phyloP scores from a whole-genome alignment of 169 alveolate species.

The Cryptosporidium ubiquitum region DNA sequence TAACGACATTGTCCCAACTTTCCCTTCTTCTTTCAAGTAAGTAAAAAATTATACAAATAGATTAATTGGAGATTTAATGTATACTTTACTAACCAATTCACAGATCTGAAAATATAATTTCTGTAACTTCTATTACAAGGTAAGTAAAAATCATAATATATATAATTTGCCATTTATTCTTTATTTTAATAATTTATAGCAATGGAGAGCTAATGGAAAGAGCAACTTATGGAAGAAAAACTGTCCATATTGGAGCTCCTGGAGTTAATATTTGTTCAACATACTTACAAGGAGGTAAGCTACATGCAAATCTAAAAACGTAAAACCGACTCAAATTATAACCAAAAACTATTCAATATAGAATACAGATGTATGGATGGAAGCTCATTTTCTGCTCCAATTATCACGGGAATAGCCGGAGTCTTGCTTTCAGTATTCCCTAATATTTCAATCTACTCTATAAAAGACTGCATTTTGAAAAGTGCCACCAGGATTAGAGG shows the following conservation, averaged over 20 bases:
- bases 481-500: slow-evolving; percentile 69
- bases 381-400: slow-evolving; percentile 81
- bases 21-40: slow-evolving; percentile 67
- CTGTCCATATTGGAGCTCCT: slow-evolving; percentile 72
- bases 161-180: not conserved
- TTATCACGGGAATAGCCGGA: slow-evolving; percentile 81
- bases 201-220: slow-evolving; percentile 71
- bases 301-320: not conserved
- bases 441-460: slow-evolving; percentile 74
- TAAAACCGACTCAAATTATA: not conserved
- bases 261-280: slow-evolving; percentile 72
- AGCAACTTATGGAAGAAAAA: slow-evolving; percentile 63
- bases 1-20: slow-evolving; percentile 58
- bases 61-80: not conserved
- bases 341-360: not conserved
- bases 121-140: slow-evolving; percentile 67
- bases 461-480: slow-evolving; percentile 76
- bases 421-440: slow-evolving; percentile 78
- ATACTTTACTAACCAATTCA: not conserved
- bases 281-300: slow-evolving; percentile 45
- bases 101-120: slow-evolving; percentile 50
- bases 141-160: not conserved
- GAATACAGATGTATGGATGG: slow-evolving; percentile 79
- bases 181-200: not conserved
- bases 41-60: not conserved